Conservation (phyloP, 176 grass and related monocot genomes). For the Canna indica region DNA sequence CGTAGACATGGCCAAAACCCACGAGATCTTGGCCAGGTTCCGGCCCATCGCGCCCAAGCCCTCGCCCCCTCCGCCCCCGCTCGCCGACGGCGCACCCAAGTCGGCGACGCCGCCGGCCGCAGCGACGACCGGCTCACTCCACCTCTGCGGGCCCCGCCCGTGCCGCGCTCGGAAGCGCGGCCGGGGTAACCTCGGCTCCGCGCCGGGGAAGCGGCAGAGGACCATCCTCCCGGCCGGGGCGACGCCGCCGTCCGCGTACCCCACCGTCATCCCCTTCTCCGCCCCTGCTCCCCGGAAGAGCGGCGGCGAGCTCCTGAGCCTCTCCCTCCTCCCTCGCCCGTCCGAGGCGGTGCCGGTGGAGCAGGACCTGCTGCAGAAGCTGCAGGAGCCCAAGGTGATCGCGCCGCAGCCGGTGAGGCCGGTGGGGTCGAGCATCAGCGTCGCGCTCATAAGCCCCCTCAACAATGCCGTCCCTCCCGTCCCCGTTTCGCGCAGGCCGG, state of each 20-base stretch:
- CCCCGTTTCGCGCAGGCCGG: slow-evolving; percentile 26
- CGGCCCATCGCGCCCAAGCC: slow-evolving; percentile 94
- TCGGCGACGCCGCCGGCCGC: slow-evolving; percentile 9
- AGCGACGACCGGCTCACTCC: slow-evolving; percentile 20
- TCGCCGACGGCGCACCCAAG: slow-evolving; percentile 9
- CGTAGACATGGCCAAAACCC: slow-evolving; percentile 67
- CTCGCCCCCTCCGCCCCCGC: slow-evolving; percentile 5
- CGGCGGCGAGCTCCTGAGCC: slow-evolving; percentile 14
- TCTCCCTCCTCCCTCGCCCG: slow-evolving; percentile 26
- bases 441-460: slow-evolving; percentile 34
- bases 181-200: slow-evolving; percentile 21
- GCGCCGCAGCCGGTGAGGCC: slow-evolving; percentile 61
- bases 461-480: neutral
- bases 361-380: slow-evolving; percentile 70
- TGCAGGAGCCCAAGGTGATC: slow-evolving; percentile 67
- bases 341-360: slow-evolving; percentile 43
- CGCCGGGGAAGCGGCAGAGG: slow-evolving; percentile 32
- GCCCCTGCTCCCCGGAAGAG: neutral
- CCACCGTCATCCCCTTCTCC: slow-evolving; percentile 2
- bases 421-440: slow-evolving; percentile 50
- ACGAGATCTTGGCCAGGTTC: slow-evolving; percentile 88
- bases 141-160: slow-evolving; percentile 42
- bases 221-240: slow-evolving; percentile 22
- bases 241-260: slow-evolving; percentile 22
- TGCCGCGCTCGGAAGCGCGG: slow-evolving; percentile 64